These are phyloP conservation scores for Thelephora ganbajun DNA, from an alignment of 768 basidiomycete species.

Conservation along the genomic window DNA sequence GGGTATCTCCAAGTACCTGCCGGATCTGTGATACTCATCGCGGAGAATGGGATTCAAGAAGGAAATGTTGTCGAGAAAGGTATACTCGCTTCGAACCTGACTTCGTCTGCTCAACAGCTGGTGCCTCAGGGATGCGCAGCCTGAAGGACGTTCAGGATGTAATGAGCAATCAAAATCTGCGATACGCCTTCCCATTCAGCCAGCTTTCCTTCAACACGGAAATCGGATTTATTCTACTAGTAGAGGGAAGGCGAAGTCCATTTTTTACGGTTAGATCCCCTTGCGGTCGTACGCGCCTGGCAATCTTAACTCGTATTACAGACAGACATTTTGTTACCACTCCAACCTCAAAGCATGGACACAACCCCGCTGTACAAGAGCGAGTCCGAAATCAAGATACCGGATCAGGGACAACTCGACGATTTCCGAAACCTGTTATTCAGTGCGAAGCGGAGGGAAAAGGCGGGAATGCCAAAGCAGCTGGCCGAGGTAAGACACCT, in stretches of 20 bases:
- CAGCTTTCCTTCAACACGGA: slow-evolving; percentile 62
- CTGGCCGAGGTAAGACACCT: slow-evolving; percentile 39
- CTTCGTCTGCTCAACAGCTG: neutral
- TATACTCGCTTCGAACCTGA: slow-evolving; percentile 5
- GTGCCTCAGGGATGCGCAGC: slow-evolving; percentile 44
- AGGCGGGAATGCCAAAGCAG: slow-evolving; percentile 34
- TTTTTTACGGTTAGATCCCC: slow-evolving; percentile 46
- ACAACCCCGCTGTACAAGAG: slow-evolving; percentile 38
- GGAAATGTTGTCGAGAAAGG: slow-evolving; percentile 46
- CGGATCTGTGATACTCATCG: slow-evolving; percentile 45
- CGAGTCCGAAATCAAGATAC: slow-evolving; percentile 28
- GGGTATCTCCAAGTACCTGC: slow-evolving; percentile 62
- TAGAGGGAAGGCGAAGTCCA: slow-evolving; percentile 52
- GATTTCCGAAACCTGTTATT: slow-evolving; percentile 46
- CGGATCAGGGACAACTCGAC: slow-evolving; percentile 31
- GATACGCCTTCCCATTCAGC: slow-evolving; percentile 69
- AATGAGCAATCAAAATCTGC: slow-evolving; percentile 49
- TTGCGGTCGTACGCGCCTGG: neutral
- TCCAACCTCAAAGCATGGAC: slow-evolving; percentile 18
- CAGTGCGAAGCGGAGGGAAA: slow-evolving; percentile 40
- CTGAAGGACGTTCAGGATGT: slow-evolving; percentile 48
- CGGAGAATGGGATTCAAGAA: slow-evolving; percentile 55
- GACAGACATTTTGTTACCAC: slow-evolving; percentile 45
- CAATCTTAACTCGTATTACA: slow-evolving; percentile 14
- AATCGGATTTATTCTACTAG: slow-evolving; percentile 46